Percentiles rank a stretch among this genome's conserved stretches.
Evolutionary conservation across 2,329 filamentous ascomycete genomes (phyloP).

Genomic region (Beauveria caledonica): DNA sequence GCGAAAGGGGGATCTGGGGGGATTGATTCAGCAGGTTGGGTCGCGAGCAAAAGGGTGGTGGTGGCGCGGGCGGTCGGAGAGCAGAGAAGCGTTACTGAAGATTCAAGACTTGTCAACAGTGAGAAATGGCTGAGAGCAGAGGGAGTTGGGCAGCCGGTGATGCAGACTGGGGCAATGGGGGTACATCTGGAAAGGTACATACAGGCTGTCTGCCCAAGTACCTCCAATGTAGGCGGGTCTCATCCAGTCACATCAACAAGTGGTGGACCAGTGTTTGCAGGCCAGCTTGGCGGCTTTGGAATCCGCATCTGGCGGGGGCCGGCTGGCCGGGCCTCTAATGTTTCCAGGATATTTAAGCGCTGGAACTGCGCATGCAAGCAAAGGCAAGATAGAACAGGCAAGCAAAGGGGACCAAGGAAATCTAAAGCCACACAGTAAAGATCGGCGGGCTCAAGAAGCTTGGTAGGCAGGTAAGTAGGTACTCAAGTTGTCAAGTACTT

Average conservation of each 20-base stretch:
- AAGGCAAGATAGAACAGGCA: too few species aligned
- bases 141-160: background rate
- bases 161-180: background rate
- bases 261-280: background rate
- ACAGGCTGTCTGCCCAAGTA: background rate
- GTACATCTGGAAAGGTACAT: background rate
- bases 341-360: too few species aligned
- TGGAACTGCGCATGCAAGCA: too few species aligned
- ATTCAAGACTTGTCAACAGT: background rate
- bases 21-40: background rate
- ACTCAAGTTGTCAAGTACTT: too few species aligned
- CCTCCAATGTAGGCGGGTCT: background rate
- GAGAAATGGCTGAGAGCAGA: background rate
- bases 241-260: background rate
- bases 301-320: background rate
- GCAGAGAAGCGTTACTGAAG: background rate
- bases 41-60: background rate
- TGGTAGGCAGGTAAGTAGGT: too few species aligned
- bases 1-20: background rate
- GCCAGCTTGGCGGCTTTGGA: background rate
- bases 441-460: too few species aligned
- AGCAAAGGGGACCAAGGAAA: too few species aligned
- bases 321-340: background rate
- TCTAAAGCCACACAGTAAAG: too few species aligned
- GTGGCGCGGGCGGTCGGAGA: constrained; percentile 4